Base-by-base conservation (phyloP, 2,329 filamentous ascomycete species). In the Venturia carpophila region DNA sequence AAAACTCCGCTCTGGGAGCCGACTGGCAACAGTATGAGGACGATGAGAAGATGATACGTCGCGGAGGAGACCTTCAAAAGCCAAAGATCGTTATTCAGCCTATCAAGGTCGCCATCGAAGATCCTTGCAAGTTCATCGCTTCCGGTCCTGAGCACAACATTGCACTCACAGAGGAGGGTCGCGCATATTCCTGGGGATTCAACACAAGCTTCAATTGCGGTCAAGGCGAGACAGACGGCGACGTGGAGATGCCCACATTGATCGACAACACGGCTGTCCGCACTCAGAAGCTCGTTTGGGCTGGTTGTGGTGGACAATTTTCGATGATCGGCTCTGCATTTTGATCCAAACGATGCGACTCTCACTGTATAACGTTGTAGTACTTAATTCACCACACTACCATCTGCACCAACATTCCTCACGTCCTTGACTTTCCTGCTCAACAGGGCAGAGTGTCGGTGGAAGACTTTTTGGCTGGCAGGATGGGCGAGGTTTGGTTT, bases 301-400 rank as follows among this genome's bases (percentile, higher is more conserved):
- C 89, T n/a, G 90, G 90, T 55, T 88, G 88, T n/a, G 92, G 93
- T 69, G 92, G 92, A 5, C 92, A 97, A 73, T 97, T 86, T 75
- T 88, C 87, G 1, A 77, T 90, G 55, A 39, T 65, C 34, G 45
- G 47, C 37, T 61, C 60, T 15, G 27, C 52, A n/a, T 34, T 58
- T 37, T 58, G 15, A 58, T 58, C 19, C 15, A 15, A n/a, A 34
- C 21, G 5, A 37, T 6, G 19, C 30, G 30, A 37, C 0, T 58
- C 27, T 19, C 15, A n/a, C 37, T 21, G 5, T 6, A 34, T 37
- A 27, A 27, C 52, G 52, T 58, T 58, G 24, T 11, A 34, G 19
- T 13, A 19, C 19, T 58, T 58, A 24, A 19, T 37, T 11, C 5
- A 52, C 10, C 47, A 52, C 47, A 27, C 9, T 15, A 15, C 24